Evolutionary conservation across 345 rosid species (phyloP).

Genomic region (Acer negundo): DNA sequence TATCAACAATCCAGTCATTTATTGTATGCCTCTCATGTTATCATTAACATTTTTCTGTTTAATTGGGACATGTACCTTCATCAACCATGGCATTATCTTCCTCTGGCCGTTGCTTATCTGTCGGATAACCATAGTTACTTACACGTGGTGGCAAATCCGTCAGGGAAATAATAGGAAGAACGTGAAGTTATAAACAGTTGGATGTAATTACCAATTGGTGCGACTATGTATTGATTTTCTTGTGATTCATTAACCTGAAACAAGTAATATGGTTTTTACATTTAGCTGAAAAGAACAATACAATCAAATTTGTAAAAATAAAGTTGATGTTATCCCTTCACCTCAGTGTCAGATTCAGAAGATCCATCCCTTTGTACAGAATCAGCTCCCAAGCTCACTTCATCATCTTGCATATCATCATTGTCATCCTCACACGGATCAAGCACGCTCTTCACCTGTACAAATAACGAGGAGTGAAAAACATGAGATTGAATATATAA

Average conservation of each 20-base stretch:
- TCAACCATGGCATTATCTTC: constrained; percentile 56
- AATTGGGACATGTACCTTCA: constrained; percentile 53
- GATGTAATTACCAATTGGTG: constrained; percentile 62
- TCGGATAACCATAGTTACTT: constrained; percentile 28
- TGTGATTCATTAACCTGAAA: constrained; percentile 67
- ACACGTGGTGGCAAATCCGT: background rate
- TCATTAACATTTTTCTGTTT: background rate
- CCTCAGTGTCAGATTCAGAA: constrained; percentile 90
- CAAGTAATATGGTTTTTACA: constrained; percentile 16
- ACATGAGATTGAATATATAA: background rate
- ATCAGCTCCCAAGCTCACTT: constrained; percentile 63
- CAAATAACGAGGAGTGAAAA: constrained; percentile 18
- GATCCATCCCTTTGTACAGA: constrained; percentile 56
- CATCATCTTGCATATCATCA: constrained; percentile 71
- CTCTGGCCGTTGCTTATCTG: constrained; percentile 60
- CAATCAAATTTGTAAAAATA: constrained; percentile 11
- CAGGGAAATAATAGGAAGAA: constrained; percentile 1
- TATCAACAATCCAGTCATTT: too few relatives aligned
- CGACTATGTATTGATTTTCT: constrained; percentile 59
- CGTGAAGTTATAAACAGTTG: background rate
- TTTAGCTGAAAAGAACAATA: background rate
- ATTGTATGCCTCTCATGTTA: background rate
- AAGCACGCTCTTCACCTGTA: constrained; percentile 94
- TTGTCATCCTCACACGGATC: constrained; percentile 97
- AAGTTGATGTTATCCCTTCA: constrained; percentile 29